Evolutionary conservation across 305 asterid genomes (phyloP).

Genomic region (Solanum hybrid): DNA sequence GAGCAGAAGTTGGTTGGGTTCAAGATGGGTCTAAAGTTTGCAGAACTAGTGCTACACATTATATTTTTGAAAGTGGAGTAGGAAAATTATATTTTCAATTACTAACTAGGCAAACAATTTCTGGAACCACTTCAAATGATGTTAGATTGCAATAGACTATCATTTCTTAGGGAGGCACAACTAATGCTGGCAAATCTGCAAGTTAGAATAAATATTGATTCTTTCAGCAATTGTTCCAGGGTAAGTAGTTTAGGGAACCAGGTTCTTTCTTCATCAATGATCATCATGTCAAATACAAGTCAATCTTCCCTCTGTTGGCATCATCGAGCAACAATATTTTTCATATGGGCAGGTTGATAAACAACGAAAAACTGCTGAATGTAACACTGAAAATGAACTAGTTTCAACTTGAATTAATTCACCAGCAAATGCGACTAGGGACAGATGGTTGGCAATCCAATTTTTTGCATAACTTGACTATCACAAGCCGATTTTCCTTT

Average conservation of each 20-base stretch:
- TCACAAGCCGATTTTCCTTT: background rate
- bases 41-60: background rate
- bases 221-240: background rate
- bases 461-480: background rate
- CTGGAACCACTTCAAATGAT: background rate
- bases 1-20: background rate
- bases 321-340: background rate
- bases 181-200: background rate
- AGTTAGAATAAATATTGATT: background rate
- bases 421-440: background rate
- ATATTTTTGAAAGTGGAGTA: background rate
- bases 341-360: background rate
- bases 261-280: background rate
- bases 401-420: background rate
- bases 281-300: background rate
- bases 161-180: background rate
- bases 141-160: background rate
- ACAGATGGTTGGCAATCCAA: background rate
- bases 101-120: background rate
- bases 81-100: background rate
- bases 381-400: background rate
- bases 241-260: background rate
- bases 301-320: background rate
- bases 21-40: background rate
- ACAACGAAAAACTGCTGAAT: background rate